Evolutionary conservation across 176 grass and related monocot species (phyloP).

Genomic region (Cenchrus fungigraminus): DNA sequence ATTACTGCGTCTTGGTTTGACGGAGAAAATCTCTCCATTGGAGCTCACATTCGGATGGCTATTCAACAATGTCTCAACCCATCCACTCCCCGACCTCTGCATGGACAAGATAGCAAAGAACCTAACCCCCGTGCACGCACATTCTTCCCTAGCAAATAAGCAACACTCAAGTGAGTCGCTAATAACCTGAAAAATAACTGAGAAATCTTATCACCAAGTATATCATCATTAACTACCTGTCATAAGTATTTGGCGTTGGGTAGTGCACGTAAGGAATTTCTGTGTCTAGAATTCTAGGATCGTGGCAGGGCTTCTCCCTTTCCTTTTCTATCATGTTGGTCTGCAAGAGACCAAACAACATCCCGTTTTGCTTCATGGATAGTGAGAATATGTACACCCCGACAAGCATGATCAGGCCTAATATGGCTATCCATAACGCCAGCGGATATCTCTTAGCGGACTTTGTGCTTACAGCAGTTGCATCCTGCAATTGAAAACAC

Average conservation of each 20-base stretch:
- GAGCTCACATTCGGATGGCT: slow-evolving; percentile 92
- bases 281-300: slow-evolving; percentile 46
- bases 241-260: slow-evolving; percentile 75
- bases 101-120: slow-evolving; percentile 97
- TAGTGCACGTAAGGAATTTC: slow-evolving; percentile 78
- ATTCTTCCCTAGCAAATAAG: slow-evolving; percentile 78
- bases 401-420: slow-evolving; percentile 68
- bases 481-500: slow-evolving; percentile 53
- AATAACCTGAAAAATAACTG: background rate
- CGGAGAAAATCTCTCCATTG: slow-evolving; percentile 93
- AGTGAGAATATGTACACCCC: slow-evolving; percentile 76
- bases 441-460: slow-evolving; percentile 70
- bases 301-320: slow-evolving; percentile 53
- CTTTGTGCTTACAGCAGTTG: slow-evolving; percentile 40
- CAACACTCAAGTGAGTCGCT: slow-evolving; percentile 17
- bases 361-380: slow-evolving; percentile 79
- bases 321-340: slow-evolving; percentile 58
- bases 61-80: slow-evolving; percentile 96
- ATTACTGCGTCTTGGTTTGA: slow-evolving; percentile 77
- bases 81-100: slow-evolving; percentile 95
- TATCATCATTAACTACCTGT: slow-evolving; percentile 59
- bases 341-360: slow-evolving; percentile 58
- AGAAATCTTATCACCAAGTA: slow-evolving; percentile 2
- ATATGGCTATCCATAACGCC: slow-evolving; percentile 61
- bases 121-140: slow-evolving; percentile 76